Conservation (phyloP, 1,284 basidiomycete genomes). For the Rugosomyces carneus region DNA sequence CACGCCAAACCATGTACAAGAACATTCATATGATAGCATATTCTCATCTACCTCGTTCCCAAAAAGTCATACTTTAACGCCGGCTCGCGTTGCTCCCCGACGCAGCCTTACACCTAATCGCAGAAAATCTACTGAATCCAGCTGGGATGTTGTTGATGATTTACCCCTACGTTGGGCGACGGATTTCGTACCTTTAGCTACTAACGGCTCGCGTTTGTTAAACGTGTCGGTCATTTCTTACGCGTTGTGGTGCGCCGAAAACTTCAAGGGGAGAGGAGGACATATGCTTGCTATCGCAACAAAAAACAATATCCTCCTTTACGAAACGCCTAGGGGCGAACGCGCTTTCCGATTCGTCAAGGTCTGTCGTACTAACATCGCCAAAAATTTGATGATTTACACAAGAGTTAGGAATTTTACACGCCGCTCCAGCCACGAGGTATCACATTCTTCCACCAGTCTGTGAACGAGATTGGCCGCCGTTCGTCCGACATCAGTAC, state of each 20-base stretch:
- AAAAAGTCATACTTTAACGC: slow-evolving; percentile 1
- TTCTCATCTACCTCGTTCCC: slow-evolving; percentile 26
- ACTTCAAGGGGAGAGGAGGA: slow-evolving; percentile 42
- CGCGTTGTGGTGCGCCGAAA: slow-evolving; percentile 57
- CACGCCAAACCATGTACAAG: slow-evolving; percentile 12
- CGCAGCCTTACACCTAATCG: slow-evolving; percentile 24
- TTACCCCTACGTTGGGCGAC: slow-evolving; percentile 74
- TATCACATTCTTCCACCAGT: slow-evolving; percentile 65
- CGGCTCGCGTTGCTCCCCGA: slow-evolving; percentile 18
- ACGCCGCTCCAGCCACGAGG: slow-evolving; percentile 59
- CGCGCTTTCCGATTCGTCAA: slow-evolving; percentile 76
- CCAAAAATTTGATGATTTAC: neutral
- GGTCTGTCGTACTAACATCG: slow-evolving; percentile 32
- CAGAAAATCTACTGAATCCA: slow-evolving; percentile 39
- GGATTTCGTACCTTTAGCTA: slow-evolving; percentile 70
- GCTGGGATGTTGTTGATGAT: slow-evolving; percentile 74
- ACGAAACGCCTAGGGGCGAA: slow-evolving; percentile 74
- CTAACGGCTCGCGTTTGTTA: slow-evolving; percentile 55
- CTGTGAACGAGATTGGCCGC: slow-evolving; percentile 45
- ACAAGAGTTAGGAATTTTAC: slow-evolving; percentile 65
- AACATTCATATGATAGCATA: slow-evolving; percentile 24
- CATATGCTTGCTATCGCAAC: slow-evolving; percentile 71
- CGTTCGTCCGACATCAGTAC: slow-evolving; percentile 36
- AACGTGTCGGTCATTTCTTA: slow-evolving; percentile 57
- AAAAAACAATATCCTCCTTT: slow-evolving; percentile 64